A percentile compares a stretch with the other conserved stretches of the same genome.
Conservation (phyloP, 2,329 filamentous ascomycete species). For the Aspergillus sp. region DNA sequence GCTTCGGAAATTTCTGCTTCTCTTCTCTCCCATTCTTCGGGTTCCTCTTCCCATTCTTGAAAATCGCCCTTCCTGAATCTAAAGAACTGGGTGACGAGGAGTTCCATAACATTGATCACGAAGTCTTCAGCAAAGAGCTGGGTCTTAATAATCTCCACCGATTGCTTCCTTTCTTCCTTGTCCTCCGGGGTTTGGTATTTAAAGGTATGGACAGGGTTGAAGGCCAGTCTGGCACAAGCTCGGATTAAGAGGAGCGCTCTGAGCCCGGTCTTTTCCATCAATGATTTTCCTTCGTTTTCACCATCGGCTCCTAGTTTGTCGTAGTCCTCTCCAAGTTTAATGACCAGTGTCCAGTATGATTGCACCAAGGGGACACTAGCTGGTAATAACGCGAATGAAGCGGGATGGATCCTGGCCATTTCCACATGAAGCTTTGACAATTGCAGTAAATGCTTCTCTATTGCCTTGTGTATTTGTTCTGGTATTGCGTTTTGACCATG, state of each 20-base stretch:
- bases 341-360: slow-evolving; percentile 77
- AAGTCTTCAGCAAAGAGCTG: slow-evolving; percentile 69
- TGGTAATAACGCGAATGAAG: slow-evolving; percentile 74
- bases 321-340: slow-evolving; percentile 65
- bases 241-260: slow-evolving; percentile 76
- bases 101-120: slow-evolving; percentile 71
- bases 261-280: slow-evolving; percentile 71
- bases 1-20: slow-evolving; percentile 78
- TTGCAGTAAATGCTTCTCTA: slow-evolving; percentile 84
- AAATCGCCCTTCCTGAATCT: slow-evolving; percentile 78
- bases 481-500: slow-evolving; percentile 50
- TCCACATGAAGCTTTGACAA: slow-evolving; percentile 85
- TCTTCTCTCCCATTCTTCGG: slow-evolving; percentile 88
- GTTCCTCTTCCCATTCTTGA: slow-evolving; percentile 86
- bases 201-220: slow-evolving; percentile 72
- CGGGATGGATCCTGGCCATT: slow-evolving; percentile 70
- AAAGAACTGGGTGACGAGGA: slow-evolving; percentile 80
- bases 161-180: slow-evolving; percentile 66
- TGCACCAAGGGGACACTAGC: slow-evolving; percentile 68
- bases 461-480: slow-evolving; percentile 47
- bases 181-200: slow-evolving; percentile 68
- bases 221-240: slow-evolving; percentile 76
- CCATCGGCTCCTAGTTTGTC: slow-evolving; percentile 36
- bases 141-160: slow-evolving; percentile 60
- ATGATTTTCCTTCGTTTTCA: slow-evolving; percentile 43